A percentile compares a stretch with the other conserved stretches of the same genome.
Evolutionary conservation across 2,329 filamentous ascomycete species (phyloP).

Genomic region (Arthrobotrys conoides): DNA sequence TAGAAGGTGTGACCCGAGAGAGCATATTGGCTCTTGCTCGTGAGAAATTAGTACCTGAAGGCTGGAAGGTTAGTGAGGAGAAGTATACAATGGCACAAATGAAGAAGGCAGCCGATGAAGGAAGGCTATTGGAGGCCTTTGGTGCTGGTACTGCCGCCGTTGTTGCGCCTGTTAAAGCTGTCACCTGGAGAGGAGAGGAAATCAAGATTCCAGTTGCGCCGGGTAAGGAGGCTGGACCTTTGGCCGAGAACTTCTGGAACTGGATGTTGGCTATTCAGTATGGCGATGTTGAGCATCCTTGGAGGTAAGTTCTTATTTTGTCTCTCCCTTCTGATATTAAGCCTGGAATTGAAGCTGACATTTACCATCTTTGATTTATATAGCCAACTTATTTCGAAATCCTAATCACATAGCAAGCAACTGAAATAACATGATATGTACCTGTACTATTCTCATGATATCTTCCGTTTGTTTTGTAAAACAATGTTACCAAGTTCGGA

Average conservation of each 20-base stretch:
- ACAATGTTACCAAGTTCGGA: background rate
- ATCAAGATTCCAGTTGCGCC: conserved; percentile 87
- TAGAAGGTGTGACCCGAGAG: conserved; percentile 94
- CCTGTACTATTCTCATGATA: background rate
- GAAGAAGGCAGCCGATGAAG: conserved; percentile 83
- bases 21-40: conserved; percentile 88
- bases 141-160: conserved; percentile 94
- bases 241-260: conserved; percentile 88
- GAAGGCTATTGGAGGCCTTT: conserved; percentile 91
- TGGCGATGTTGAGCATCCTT: conserved; percentile 89
- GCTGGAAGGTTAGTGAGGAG: conserved; percentile 89
- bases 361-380: background rate
- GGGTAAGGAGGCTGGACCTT: conserved; percentile 86
- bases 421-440: background rate
- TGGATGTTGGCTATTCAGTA: conserved; percentile 98
- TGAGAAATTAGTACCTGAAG: conserved; percentile 84
- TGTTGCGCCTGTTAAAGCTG: conserved; percentile 88
- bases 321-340: background rate
- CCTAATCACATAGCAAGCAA: background rate
- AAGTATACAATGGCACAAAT: conserved; percentile 94
- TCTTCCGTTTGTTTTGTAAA: background rate
- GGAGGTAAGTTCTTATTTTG: conserved; percentile 76
- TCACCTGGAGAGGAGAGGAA: conserved; percentile 83
- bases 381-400: conserved; percentile 45
- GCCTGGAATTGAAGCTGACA: conserved; percentile 10